Conservation (phyloP, 495 filamentous ascomycete species). For the Penicillium canariense region DNA sequence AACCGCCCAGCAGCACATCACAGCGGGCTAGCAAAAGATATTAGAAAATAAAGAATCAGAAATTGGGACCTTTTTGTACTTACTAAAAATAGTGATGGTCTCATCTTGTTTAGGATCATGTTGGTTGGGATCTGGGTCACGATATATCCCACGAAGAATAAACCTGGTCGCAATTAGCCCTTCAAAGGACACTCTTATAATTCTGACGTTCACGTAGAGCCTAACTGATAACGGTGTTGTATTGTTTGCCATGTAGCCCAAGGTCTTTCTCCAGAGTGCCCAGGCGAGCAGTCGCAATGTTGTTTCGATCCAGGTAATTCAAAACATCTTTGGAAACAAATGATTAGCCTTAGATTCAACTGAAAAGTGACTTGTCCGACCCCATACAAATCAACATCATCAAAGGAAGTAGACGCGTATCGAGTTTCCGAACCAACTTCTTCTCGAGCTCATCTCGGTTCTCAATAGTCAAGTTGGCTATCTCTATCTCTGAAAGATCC, state of each 20-base stretch:
- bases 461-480: not conserved
- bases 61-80: too few relatives aligned
- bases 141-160: constrained; percentile 52
- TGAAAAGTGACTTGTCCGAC: constrained; percentile 42
- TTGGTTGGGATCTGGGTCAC: constrained; percentile 50
- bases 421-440: constrained; percentile 40
- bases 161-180: too few relatives aligned
- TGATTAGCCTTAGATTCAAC: constrained; percentile 35
- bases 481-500: not conserved
- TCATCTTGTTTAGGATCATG: constrained; percentile 49
- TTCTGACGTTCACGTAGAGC: too few relatives aligned
- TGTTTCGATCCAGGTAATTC: constrained; percentile 50
- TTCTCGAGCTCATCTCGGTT: constrained; percentile 28
- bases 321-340: constrained; percentile 45
- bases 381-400: constrained; percentile 33
- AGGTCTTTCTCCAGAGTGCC: constrained; percentile 44
- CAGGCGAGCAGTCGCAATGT: constrained; percentile 31
- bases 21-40: too few relatives aligned
- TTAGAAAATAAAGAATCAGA: too few relatives aligned
- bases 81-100: too few relatives aligned
- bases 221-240: constrained; percentile 30
- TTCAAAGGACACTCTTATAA: too few relatives aligned
- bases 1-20: too few relatives aligned
- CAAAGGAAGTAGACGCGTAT: constrained; percentile 42
- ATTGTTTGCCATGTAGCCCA: constrained; percentile 41